phyloP scores from a whole-genome alignment of 2,329 filamentous ascomycete genomes.

The Cordyceps farinosa region DNA sequence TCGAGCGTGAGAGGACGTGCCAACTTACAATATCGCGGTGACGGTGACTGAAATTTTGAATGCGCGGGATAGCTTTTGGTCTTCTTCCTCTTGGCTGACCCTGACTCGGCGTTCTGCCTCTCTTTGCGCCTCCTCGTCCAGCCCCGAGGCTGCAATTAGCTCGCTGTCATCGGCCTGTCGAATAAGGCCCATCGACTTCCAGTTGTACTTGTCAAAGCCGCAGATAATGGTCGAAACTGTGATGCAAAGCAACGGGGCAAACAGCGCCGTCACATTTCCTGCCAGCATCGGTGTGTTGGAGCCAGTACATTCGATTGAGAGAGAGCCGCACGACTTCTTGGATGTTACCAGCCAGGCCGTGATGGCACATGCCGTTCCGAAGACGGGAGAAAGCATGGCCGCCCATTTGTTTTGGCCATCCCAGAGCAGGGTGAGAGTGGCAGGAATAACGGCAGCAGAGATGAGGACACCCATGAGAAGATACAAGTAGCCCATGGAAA shows the following conservation, averaged over 20 bases:
- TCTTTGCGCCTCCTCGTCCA: constrained; percentile 32
- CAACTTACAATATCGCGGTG: constrained; percentile 30
- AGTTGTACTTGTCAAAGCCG: constrained; percentile 72
- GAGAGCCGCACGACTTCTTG: constrained; percentile 61
- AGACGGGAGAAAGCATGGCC: constrained; percentile 62
- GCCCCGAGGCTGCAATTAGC: constrained; percentile 57
- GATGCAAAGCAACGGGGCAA: constrained; percentile 69
- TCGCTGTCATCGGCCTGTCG: constrained; percentile 75
- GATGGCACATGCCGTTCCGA: constrained; percentile 64
- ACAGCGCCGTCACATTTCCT: constrained; percentile 74
- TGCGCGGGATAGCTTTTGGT: constrained; percentile 49
- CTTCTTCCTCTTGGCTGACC: constrained; percentile 38
- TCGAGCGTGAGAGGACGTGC: not conserved
- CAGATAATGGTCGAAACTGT: constrained; percentile 67
- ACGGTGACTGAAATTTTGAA: constrained; percentile 43
- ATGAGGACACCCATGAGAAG: constrained; percentile 91
- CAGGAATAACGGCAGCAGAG: constrained; percentile 77
- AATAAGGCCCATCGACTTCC: constrained; percentile 77
- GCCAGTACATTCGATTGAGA: constrained; percentile 73
- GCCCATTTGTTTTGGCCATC: constrained; percentile 71
- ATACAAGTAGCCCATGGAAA: constrained; percentile 86
- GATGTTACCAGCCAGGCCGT: constrained; percentile 75
- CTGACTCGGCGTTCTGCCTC: constrained; percentile 19
- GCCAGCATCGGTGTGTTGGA: constrained; percentile 83
- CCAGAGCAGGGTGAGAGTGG: constrained; percentile 78